Percentiles rank a stretch among this genome's conserved stretches.
These are phyloP conservation scores for Epichloe coenophiala DNA, from an alignment of 2,329 filamentous ascomycete genomes.

Conservation along the genomic window DNA sequence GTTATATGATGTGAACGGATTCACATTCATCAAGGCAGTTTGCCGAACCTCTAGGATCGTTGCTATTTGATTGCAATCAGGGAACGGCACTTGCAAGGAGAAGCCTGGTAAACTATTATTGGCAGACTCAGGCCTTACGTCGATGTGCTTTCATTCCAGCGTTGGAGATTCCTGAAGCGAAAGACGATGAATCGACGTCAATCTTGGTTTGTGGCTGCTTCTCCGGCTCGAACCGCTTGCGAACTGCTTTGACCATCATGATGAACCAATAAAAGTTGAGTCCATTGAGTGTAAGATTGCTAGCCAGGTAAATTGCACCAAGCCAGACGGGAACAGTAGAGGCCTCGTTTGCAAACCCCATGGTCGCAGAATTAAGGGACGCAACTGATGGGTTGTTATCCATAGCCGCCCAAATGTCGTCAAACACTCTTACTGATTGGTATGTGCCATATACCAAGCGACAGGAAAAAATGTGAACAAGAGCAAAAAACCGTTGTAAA, in stretches of 20 bases:
- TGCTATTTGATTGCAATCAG: neutral
- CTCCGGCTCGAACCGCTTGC: constrained; percentile 55
- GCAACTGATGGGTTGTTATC: constrained; percentile 23
- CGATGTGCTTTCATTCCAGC: constrained; percentile 9
- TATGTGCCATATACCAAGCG: constrained; percentile 69
- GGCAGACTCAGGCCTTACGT: constrained; percentile 17
- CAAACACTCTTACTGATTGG: constrained; percentile 54
- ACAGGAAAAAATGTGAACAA: constrained; percentile 60
- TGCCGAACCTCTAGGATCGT: no score
- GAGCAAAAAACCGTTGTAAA: constrained; percentile 64
- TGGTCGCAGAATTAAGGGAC: constrained; percentile 11
- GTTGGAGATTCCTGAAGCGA: constrained; percentile 15
- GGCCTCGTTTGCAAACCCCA: constrained; percentile 32
- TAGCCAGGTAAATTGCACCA: constrained; percentile 49
- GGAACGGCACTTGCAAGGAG: neutral
- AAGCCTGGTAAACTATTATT: neutral
- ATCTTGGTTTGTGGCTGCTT: constrained; percentile 17
- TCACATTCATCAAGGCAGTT: neutral
- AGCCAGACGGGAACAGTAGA: constrained; percentile 56
- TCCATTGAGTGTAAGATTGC: constrained; percentile 59
- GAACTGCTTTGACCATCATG: constrained; percentile 72
- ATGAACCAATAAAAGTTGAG: constrained; percentile 79
- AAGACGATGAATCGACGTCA: constrained; percentile 16
- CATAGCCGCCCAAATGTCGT: constrained; percentile 49
- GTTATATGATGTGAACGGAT: neutral